Base-by-base conservation (phyloP, 2,329 filamentous ascomycete species). In the Rutstroemia sp. region DNA sequence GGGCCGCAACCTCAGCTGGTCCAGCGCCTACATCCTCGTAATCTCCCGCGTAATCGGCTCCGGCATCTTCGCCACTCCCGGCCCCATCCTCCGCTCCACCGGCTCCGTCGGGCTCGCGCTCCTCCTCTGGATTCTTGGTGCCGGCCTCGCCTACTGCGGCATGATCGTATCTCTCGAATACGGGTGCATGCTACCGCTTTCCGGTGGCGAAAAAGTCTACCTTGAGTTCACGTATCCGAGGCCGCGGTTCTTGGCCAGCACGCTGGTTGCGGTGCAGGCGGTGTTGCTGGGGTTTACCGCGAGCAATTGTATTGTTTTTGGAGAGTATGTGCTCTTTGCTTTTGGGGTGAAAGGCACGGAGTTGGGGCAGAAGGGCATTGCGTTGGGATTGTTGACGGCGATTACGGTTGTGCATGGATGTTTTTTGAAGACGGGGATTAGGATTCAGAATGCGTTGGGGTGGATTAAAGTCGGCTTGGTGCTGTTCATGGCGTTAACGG, bases 401-500 rank as follows among this genome's bases (percentile, higher is more conserved):
- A 76, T 87, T 8, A 85, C 81, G 0, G 66, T 82, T 5, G 71
- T 85, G 0, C 85, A 88, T 66, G 77, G 79, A 1, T 75, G 79
- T 41, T 81, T 80, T 49, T 76, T 82, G 1, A 74, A 71, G n/a
- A 70, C 75, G 0, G 84, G 84, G 0, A 78, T 87, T 46, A 72
- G 70, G 44, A 72, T 86, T 8, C 83, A 87, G 63, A 82, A 86
- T 61, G 65, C 77, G 0, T 69, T 87, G 0, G 84, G 83, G 2
- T 86, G 80, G 77, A 67, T 85, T 23, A 87, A 87, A 64, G 77
- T 87, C 14, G 76, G 74, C 0, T 69, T 87, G 5, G 74, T 86
- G 1, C 57, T 77, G 0, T 81, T 84, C 54, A 86, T 87, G 78
- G 79, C 83, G 0, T 57, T 83, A 1, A 81, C 81, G 0, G 82